Evolutionary conservation across 2,329 filamentous ascomycete genomes (phyloP).

Genomic region (Talaromyces funiculosus): DNA sequence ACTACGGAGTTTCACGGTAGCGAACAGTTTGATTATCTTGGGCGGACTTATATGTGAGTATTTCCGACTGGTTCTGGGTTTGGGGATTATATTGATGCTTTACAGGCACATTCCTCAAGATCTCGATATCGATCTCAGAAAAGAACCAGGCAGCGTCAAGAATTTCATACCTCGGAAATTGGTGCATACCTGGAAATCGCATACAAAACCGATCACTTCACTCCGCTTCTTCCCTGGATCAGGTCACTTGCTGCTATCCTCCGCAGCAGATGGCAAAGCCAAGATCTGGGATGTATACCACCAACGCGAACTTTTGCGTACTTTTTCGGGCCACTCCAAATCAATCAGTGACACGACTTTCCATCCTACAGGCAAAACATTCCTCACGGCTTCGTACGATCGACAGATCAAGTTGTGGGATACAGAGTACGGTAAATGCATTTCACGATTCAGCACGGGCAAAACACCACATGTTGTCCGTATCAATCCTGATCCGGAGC

Average conservation of each 20-base stretch:
- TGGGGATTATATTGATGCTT: neutral
- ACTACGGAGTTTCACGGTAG: constrained; percentile 82
- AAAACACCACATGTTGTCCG: constrained; percentile 92
- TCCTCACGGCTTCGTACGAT: constrained; percentile 88
- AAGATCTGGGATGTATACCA: constrained; percentile 96
- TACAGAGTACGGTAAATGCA: constrained; percentile 84
- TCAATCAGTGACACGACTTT: constrained; percentile 86
- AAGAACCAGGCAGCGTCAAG: constrained; percentile 71
- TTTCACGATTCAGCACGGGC: constrained; percentile 84
- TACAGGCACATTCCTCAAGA: constrained; percentile 74
- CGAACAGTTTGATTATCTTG: constrained; percentile 84
- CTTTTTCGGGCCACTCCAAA: constrained; percentile 87
- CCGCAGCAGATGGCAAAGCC: constrained; percentile 83
- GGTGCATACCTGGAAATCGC: constrained; percentile 81
- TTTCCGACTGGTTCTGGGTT: neutral
- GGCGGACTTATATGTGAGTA: constrained; percentile 76
- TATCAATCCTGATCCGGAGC: constrained; percentile 77
- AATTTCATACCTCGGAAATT: constrained; percentile 95
- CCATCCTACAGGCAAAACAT: constrained; percentile 73
- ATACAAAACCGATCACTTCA: constrained; percentile 79
- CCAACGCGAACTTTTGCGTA: constrained; percentile 76
- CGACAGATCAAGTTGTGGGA: constrained; percentile 98
- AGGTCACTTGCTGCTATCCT: constrained; percentile 82
- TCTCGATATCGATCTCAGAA: constrained; percentile 75
- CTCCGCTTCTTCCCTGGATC: constrained; percentile 84